Base-by-base conservation (phyloP, 2,329 filamentous ascomycete genomes). In the Knufia petricola region DNA sequence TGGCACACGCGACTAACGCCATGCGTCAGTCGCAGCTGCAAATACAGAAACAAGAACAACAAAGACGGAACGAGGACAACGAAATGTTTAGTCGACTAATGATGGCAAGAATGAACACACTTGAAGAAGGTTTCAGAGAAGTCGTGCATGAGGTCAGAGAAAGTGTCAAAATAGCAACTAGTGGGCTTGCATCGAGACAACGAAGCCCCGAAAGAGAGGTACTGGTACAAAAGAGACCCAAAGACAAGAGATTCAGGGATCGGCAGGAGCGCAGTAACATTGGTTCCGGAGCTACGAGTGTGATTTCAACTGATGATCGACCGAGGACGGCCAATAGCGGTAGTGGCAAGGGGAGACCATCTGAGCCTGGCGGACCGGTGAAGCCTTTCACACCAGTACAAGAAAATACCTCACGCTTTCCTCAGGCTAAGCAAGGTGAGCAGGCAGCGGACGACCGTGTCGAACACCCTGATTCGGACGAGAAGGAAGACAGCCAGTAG, bases 81-180 rank as follows among this genome's bases (percentile, higher is more conserved):
- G 78, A 85, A 34, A 84, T 89, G 76, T 81, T 84, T 61, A 77
- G 82, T 57, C 78, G 87, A 49, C 75, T 95, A 39, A 84, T 95
- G 66, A 71, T 95, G 39, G 87, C 87, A 7, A 75, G 87, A 28
- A 95, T 95, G 87, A 92, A 92, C 64, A 90, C 84, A 6, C 74
- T 96, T 1, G 89, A 96, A 63, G 87, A 94, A 66, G 84, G 88
- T 12, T 90, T 96, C 64, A 77, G 84, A 2, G 87, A 95, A 51
- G 82, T 94, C n/a, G 78, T 88, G 49, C 80, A 79, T 53, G 87
- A 92, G 64, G 82, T 94, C 63, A 80, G 85, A 53, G 78, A 80
- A 54, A 68, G 78, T 63, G 78, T 47, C 24, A 47, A 39, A n/a
- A 32, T 38, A n/a, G 44, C 30, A 9, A 32, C 19, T 15, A 47